Evolutionary conservation across 1,139 yeast genomes (phyloP).

Genomic region (Yamadazyma friedrichii): DNA sequence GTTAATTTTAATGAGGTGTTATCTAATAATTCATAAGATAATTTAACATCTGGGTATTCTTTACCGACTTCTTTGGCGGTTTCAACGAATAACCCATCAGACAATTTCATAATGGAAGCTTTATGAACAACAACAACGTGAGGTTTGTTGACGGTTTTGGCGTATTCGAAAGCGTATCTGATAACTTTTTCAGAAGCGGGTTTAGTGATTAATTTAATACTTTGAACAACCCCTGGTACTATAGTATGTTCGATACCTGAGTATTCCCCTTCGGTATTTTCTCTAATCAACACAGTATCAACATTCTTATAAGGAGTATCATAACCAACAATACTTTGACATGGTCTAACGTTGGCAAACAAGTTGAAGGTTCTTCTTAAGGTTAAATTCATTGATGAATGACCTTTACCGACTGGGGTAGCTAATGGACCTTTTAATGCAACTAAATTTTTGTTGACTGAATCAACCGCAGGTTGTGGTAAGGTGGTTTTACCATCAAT

Average conservation of each 20-base stretch:
- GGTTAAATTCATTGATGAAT: constrained; percentile 94
- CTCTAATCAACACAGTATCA: constrained; percentile 94
- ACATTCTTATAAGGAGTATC: constrained; percentile 93
- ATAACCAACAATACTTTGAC: constrained; percentile 90
- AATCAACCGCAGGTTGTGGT: constrained; percentile 88
- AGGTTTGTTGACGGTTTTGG: constrained; percentile 83
- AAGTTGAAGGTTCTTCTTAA: constrained; percentile 94
- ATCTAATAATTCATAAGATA: constrained; percentile 87
- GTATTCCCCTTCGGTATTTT: constrained; percentile 99
- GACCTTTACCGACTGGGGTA: constrained; percentile 98
- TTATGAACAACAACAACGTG: constrained; percentile 95
- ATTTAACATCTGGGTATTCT: constrained; percentile 87
- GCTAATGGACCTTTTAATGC: constrained; percentile 98
- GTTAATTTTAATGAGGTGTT: constrained; percentile 92
- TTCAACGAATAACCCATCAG: constrained; percentile 94
- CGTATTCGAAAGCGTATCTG: constrained; percentile 96
- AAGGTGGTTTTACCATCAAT: constrained; percentile 93
- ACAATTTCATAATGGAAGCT: constrained; percentile 96
- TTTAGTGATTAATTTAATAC: constrained; percentile 94
- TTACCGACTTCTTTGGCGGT: constrained; percentile 86
- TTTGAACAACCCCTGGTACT: constrained; percentile 97
- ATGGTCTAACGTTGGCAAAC: constrained; percentile 97
- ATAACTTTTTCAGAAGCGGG: constrained; percentile 96
- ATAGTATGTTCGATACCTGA: constrained; percentile 98
- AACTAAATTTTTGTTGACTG: constrained; percentile 87